These are phyloP conservation scores for Aspergillus taichungensis DNA, from an alignment of 495 filamentous ascomycete species.

Conservation along the genomic window DNA sequence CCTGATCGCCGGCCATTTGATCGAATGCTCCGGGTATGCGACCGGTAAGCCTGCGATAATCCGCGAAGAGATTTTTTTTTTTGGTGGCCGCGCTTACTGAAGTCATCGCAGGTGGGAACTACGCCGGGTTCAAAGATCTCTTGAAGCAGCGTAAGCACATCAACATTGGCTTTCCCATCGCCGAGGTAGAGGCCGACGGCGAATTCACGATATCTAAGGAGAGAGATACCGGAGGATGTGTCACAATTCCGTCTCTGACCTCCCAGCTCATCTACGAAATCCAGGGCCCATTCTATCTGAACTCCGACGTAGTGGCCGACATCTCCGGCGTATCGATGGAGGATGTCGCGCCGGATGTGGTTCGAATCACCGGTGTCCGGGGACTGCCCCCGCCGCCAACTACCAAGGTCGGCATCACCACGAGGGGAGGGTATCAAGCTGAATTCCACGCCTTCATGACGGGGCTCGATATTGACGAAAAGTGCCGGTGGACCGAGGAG, in stretches of 20 bases:
- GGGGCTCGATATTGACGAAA: slow-evolving; percentile 39
- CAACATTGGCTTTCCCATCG: slow-evolving; percentile 36
- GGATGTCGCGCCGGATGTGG: neutral
- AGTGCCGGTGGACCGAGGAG: slow-evolving; percentile 24
- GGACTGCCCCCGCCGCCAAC: slow-evolving; percentile 36
- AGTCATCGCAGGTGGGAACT: slow-evolving; percentile 25
- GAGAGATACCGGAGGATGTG: slow-evolving; percentile 1
- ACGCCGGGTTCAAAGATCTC: slow-evolving; percentile 29
- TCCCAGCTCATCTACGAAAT: slow-evolving; percentile 42
- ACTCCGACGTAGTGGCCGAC: slow-evolving; percentile 35
- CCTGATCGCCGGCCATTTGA: slow-evolving; percentile 32
- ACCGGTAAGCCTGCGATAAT: slow-evolving; percentile 2
- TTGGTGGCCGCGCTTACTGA: too few species aligned
- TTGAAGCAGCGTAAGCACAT: slow-evolving; percentile 14
- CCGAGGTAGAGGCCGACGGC: slow-evolving; percentile 29
- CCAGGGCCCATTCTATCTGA: slow-evolving; percentile 36
- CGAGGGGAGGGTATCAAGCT: slow-evolving; percentile 39
- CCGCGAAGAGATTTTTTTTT: too few species aligned
- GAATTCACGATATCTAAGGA: slow-evolving; percentile 8
- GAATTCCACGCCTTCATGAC: slow-evolving; percentile 34
- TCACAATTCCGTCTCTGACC: slow-evolving; percentile 28
- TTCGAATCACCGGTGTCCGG: neutral
- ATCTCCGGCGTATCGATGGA: slow-evolving; percentile 14
- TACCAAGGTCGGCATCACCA: slow-evolving; percentile 47
- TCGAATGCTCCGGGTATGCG: slow-evolving; percentile 35